Evolutionary conservation across 1,284 basidiomycete genomes (phyloP).

Genomic region (Tylopilus sp.): DNA sequence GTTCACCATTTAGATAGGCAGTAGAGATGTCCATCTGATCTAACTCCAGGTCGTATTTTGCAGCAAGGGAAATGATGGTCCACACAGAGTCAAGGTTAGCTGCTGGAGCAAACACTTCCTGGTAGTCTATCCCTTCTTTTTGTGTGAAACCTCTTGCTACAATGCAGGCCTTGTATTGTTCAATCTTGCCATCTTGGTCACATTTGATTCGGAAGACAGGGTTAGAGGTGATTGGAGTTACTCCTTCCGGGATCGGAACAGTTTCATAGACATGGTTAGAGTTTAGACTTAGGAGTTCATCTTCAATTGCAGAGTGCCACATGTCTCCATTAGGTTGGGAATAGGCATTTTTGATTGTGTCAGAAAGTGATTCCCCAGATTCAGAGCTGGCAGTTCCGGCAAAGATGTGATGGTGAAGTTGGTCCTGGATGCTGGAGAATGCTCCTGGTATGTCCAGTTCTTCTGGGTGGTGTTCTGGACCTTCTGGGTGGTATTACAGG

Average conservation of each 20-base stretch:
- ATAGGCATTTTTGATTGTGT: neutral
- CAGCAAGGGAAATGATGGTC: neutral
- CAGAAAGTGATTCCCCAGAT: no score
- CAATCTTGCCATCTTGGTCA: no score
- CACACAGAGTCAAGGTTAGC: neutral
- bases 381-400: no score
- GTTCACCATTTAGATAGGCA: neutral
- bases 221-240: no score
- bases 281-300: conserved; percentile 2
- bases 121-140: conserved; percentile 3
- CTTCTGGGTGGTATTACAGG: no score
- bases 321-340: neutral
- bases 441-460: no score
- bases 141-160: neutral
- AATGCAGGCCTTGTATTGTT: neutral
- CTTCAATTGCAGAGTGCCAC: neutral
- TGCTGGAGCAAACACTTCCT: neutral
- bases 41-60: neutral
- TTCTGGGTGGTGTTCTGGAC: no score
- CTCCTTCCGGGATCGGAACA: no score
- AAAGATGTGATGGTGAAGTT: no score
- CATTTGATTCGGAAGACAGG: no score
- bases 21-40: conserved; percentile 10
- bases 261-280: no score
- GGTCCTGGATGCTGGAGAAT: no score